Percentiles rank a stretch among this genome's conserved stretches.
phyloP scores from a whole-genome alignment of 495 filamentous ascomycete genomes.

The Hyphodiscus hymeniophilus region DNA sequence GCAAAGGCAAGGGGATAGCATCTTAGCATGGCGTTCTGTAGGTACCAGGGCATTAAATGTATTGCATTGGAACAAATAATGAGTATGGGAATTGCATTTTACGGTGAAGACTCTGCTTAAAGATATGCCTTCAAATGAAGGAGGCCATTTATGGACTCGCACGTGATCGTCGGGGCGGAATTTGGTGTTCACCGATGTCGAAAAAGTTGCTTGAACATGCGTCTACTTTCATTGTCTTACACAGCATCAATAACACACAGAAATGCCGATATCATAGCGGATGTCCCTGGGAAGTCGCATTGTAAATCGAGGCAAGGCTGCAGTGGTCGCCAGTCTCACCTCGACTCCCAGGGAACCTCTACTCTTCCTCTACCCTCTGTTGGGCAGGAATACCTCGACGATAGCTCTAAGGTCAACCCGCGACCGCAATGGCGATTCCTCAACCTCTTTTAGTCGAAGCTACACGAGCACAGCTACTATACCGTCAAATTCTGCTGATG shows the following conservation, averaged over 20 bases:
- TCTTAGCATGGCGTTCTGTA: slow-evolving; percentile 11
- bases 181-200: neutral
- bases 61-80: slow-evolving; percentile 4
- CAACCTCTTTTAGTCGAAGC: neutral
- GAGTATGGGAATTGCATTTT: too few relatives aligned
- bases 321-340: slow-evolving; percentile 12
- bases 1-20: slow-evolving; percentile 14
- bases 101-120: too few relatives aligned
- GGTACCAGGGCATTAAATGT: slow-evolving; percentile 4
- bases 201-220: slow-evolving; percentile 2
- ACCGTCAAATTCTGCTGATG: neutral
- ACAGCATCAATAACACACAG: neutral
- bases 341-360: slow-evolving; percentile 21
- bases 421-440: neutral
- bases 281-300: slow-evolving; percentile 23
- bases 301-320: slow-evolving; percentile 8
- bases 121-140: too few relatives aligned
- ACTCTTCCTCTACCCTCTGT: slow-evolving; percentile 19
- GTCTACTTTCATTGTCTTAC: too few relatives aligned
- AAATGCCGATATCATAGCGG: slow-evolving; percentile 16
- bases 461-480: neutral
- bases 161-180: neutral
- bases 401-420: neutral
- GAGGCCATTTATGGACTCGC: too few relatives aligned
- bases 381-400: slow-evolving; percentile 11